Conservation (phyloP, 2,329 filamentous ascomycete genomes). For the Juglanconis juglandina region DNA sequence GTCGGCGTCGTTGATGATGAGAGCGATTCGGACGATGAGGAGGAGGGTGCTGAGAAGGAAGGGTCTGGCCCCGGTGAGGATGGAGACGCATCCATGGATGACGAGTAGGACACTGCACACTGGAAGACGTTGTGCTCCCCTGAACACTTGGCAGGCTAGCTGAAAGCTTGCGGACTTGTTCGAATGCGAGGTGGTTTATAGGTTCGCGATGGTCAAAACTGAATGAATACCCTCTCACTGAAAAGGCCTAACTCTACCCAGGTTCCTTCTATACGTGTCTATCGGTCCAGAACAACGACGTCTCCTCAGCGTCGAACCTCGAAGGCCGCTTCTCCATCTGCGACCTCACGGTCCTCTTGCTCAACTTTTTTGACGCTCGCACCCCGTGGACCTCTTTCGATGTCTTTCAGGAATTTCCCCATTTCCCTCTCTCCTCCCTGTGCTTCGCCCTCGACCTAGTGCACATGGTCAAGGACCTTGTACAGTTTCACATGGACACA, state of each 20-base stretch:
- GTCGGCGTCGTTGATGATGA: slow-evolving; percentile 69
- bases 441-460: slow-evolving; percentile 82
- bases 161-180: neutral
- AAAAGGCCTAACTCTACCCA: neutral
- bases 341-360: slow-evolving; percentile 60
- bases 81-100: slow-evolving; percentile 54
- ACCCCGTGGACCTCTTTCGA: slow-evolving; percentile 69
- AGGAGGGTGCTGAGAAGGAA: slow-evolving; percentile 48
- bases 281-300: neutral
- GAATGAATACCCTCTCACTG: neutral
- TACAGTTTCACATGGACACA: neutral
- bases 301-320: slow-evolving; percentile 41
- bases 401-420: slow-evolving; percentile 66
- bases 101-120: slow-evolving; percentile 38
- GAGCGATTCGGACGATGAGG: slow-evolving; percentile 64
- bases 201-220: neutral
- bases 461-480: slow-evolving; percentile 8
- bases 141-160: neutral
- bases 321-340: slow-evolving; percentile 68
- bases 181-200: neutral
- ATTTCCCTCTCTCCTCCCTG: slow-evolving; percentile 69
- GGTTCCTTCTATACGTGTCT: neutral
- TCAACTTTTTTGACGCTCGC: slow-evolving; percentile 74
- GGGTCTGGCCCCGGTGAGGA: slow-evolving; percentile 33
- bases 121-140: neutral